Evolutionary conservation across 257 asterid species (phyloP).

Genomic region (Solanum clarkiae): DNA sequence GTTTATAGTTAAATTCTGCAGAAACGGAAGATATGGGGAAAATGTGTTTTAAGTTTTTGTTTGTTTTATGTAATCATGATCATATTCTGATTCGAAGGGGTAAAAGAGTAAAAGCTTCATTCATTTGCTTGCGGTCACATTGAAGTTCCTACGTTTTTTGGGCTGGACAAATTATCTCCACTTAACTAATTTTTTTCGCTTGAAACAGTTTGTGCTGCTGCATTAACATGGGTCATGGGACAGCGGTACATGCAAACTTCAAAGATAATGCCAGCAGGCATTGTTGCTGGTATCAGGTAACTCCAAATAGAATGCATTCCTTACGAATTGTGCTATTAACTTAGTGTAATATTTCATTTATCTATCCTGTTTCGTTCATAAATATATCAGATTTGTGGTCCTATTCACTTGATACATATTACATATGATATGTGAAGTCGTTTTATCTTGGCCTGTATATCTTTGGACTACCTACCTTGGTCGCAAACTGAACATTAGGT

Average conservation of each 20-base stretch:
- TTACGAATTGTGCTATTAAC: neutral
- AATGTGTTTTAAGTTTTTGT: neutral
- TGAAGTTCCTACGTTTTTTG: neutral
- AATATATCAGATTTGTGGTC: neutral
- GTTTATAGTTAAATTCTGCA: neutral
- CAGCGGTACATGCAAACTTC: slow-evolving; percentile 67
- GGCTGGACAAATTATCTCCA: neutral
- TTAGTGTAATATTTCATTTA: neutral
- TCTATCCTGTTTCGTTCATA: neutral
- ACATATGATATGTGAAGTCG: neutral
- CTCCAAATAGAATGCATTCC: neutral
- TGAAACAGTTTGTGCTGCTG: slow-evolving; percentile 57
- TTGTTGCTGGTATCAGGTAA: slow-evolving; percentile 93
- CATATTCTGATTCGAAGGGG: neutral
- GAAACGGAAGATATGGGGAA: neutral
- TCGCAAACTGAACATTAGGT: neutral
- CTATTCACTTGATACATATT: neutral
- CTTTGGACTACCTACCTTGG: neutral
- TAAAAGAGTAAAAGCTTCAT: neutral
- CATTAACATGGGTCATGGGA: slow-evolving; percentile 70
- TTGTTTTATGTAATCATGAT: neutral
- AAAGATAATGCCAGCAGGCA: slow-evolving; percentile 94
- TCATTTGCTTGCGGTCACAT: neutral
- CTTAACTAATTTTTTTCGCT: neutral
- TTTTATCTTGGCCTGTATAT: neutral